Conservation (phyloP, 192 early-diverging fungal genomes). For the Coemansia sp. region DNA sequence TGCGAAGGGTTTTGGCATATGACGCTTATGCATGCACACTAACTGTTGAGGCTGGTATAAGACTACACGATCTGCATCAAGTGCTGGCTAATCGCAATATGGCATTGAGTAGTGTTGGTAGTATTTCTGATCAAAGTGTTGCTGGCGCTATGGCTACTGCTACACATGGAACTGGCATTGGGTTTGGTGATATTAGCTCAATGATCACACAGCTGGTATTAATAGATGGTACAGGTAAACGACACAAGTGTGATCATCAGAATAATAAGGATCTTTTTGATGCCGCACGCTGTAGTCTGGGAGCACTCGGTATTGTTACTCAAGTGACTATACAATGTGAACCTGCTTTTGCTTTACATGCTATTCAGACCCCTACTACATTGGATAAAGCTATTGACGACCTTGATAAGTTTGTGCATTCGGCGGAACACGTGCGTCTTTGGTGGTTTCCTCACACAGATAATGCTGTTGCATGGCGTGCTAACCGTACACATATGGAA, state of each 20-base stretch:
- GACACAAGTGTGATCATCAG: conserved; percentile 55
- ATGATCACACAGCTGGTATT: conserved; percentile 60
- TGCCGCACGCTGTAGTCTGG: conserved; percentile 67
- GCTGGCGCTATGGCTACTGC: conserved; percentile 73
- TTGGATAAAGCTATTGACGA: conserved; percentile 58
- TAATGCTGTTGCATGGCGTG: conserved; percentile 65
- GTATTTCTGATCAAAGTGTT: conserved; percentile 73
- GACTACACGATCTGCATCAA: conserved; percentile 61
- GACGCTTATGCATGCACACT: conserved; percentile 53
- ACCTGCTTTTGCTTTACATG: conserved; percentile 63
- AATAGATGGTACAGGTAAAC: conserved; percentile 58
- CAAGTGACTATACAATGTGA: conserved; percentile 67
- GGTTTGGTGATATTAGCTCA: conserved; percentile 60
- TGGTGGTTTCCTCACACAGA: conserved; percentile 81
- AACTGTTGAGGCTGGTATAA: conserved; percentile 67
- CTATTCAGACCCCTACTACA: conserved; percentile 62
- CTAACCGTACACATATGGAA: conserved; percentile 59
- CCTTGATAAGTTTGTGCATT: conserved; percentile 55
- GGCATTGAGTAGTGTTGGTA: conserved; percentile 68
- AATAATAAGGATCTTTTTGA: conserved; percentile 59
- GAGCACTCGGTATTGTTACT: conserved; percentile 68
- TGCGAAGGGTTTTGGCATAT: conserved; percentile 57
- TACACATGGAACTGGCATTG: conserved; percentile 69
- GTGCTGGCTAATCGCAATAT: conserved; percentile 57
- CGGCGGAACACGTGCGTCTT: conserved; percentile 72